A percentile compares a stretch with the other conserved stretches of the same genome.
phyloP scores from a whole-genome alignment of 2,329 filamentous ascomycete species.

The Cercospora citrullina region DNA sequence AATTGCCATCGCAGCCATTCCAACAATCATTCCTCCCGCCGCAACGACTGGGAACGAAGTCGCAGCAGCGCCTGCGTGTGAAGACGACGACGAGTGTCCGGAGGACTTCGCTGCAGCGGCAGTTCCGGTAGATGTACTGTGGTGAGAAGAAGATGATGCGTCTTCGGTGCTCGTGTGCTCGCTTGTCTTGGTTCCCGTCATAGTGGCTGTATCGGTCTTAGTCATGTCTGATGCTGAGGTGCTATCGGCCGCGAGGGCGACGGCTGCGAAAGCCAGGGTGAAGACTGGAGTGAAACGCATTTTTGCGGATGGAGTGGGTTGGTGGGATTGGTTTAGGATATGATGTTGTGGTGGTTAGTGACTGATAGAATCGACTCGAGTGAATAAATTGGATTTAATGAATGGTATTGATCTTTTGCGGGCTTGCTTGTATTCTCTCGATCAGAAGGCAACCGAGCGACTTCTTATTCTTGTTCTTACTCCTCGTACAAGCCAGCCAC shows the following conservation, averaged over 20 bases:
- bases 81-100: not conserved
- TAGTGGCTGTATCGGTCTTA: not conserved
- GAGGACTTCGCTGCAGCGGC: not conserved
- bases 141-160: not conserved
- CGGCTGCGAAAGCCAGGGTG: slow-evolving; percentile 5
- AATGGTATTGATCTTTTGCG: not conserved
- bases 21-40: slow-evolving; percentile 3
- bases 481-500: not conserved
- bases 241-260: slow-evolving; percentile 1
- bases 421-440: not conserved
- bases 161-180: not conserved
- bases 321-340: not conserved
- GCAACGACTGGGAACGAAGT: slow-evolving; percentile 6
- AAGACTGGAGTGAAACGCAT: slow-evolving; percentile 1
- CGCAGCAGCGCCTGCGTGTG: not conserved
- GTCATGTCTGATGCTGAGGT: not conserved
- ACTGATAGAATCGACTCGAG: not conserved
- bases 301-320: not conserved
- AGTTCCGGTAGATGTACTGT: not conserved
- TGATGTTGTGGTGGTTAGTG: not conserved
- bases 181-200: not conserved
- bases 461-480: not conserved
- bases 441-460: not conserved
- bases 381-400: not conserved
- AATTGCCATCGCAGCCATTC: slow-evolving; percentile 9